phyloP scores from a whole-genome alignment of 306 rosid species.

The Acacia melanoxylon region DNA sequence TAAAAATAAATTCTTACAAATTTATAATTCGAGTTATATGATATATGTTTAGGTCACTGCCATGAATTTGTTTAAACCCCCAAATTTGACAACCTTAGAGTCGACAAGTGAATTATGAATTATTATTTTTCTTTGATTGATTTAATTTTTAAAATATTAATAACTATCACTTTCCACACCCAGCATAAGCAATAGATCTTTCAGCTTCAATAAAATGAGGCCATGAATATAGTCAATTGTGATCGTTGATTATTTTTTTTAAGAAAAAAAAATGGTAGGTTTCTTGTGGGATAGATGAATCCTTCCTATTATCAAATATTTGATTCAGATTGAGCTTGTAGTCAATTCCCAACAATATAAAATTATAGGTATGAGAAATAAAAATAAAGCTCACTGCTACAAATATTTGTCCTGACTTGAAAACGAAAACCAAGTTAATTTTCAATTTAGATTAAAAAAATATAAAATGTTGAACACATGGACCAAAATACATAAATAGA shows the following conservation, averaged over 20 bases:
- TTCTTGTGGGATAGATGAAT: not conserved
- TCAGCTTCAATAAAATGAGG: not conserved
- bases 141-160: not conserved
- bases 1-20: too few species aligned
- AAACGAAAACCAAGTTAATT: not conserved
- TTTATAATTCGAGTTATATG: too few species aligned
- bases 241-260: not conserved
- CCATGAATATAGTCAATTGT: not conserved
- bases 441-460: not conserved
- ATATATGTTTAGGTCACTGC: too few species aligned
- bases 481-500: not conserved
- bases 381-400: not conserved
- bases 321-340: not conserved
- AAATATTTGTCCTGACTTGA: not conserved
- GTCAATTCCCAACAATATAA: not conserved
- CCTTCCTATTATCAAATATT: not conserved
- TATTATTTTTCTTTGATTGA: not conserved
- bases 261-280: not conserved
- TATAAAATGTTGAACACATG: not conserved
- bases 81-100: too few species aligned
- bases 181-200: not conserved
- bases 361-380: not conserved
- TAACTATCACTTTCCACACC: not conserved
- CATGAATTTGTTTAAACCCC: too few species aligned
- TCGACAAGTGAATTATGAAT: not conserved